These are phyloP conservation scores for Polychytrium aggregatum DNA, from an alignment of 192 early-diverging fungal species.

Conservation along the genomic window DNA sequence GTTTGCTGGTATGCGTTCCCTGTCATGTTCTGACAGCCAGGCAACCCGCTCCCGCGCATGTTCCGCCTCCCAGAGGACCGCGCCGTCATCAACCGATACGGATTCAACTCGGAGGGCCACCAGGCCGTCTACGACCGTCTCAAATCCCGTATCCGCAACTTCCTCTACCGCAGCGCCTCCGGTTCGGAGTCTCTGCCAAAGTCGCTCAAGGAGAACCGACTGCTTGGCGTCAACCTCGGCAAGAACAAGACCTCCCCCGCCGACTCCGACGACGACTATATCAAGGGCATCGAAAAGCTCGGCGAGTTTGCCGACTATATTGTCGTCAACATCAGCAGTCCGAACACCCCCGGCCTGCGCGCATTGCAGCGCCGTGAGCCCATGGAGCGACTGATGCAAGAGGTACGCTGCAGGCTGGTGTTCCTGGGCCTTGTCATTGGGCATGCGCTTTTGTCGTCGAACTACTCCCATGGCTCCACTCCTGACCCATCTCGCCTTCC, in stretches of 20 bases:
- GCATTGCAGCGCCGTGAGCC: slow-evolving; percentile 58
- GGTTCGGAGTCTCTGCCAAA: slow-evolving; percentile 2
- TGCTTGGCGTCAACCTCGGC: slow-evolving; percentile 80
- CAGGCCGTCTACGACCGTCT: slow-evolving; percentile 49
- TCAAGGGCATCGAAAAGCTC: slow-evolving; percentile 58
- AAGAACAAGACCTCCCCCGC: slow-evolving; percentile 70
- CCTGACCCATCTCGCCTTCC: slow-evolving; percentile 20
- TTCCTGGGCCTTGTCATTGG: slow-evolving; percentile 3
- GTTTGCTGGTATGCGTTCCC: too few species aligned
- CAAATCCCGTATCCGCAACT: slow-evolving; percentile 52
- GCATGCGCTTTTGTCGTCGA: slow-evolving; percentile 11
- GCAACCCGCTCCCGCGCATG: slow-evolving; percentile 76
- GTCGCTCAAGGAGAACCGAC: slow-evolving; percentile 42
- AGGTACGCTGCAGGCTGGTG: slow-evolving; percentile 28
- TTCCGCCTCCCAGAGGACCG: slow-evolving; percentile 65
- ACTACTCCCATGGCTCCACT: slow-evolving; percentile 1
- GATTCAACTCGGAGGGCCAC: slow-evolving; percentile 78
- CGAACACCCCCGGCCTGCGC: slow-evolving; percentile 77
- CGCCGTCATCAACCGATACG: slow-evolving; percentile 82
- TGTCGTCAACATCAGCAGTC: slow-evolving; percentile 80
- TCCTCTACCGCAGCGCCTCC: slow-evolving; percentile 9
- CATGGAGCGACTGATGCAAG: slow-evolving; percentile 56
- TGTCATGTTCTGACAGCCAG: too few species aligned
- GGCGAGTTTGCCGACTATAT: slow-evolving; percentile 79
- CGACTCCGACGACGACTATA: slow-evolving; percentile 67